These are phyloP conservation scores for Casuarina glauca DNA, from an alignment of 306 rosid genomes.

Conservation along the genomic window DNA sequence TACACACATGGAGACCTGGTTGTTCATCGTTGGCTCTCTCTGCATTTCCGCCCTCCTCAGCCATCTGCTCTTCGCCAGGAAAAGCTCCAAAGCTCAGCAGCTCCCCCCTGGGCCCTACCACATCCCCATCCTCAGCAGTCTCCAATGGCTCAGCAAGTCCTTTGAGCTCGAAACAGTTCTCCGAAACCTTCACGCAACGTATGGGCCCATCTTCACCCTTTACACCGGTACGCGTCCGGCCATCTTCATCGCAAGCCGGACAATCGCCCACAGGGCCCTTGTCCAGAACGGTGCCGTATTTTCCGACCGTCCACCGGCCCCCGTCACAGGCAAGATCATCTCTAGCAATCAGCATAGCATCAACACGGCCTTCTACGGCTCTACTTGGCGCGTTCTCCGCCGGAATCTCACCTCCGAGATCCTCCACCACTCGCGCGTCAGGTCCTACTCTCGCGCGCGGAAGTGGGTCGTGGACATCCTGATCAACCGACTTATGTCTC, in stretches of 20 bases:
- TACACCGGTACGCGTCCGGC: conserved; percentile 12
- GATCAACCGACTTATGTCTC: not conserved
- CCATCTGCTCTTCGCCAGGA: conserved; percentile 6
- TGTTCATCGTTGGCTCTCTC: conserved; percentile 12
- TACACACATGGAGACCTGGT: conserved; percentile 34
- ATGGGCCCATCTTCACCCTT: conserved; percentile 42
- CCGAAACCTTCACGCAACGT: conserved; percentile 21
- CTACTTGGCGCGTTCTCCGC: conserved; percentile 36
- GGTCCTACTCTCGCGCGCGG: conserved; percentile 37
- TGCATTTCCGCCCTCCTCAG: conserved; percentile 7
- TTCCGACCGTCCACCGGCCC: conserved; percentile 33
- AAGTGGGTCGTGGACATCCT: conserved; percentile 32
- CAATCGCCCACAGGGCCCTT: conserved; percentile 40
- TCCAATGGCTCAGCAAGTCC: conserved; percentile 8
- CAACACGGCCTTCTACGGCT: conserved; percentile 36
- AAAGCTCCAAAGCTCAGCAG: not conserved
- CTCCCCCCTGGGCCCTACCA: conserved; percentile 42
- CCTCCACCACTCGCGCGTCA: conserved; percentile 32
- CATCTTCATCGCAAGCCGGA: conserved; percentile 34
- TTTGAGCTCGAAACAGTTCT: conserved; percentile 27
- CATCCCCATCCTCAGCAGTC: conserved; percentile 13
- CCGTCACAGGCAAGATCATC: conserved; percentile 21
- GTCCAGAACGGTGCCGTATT: conserved; percentile 34
- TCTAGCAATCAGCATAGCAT: conserved; percentile 38
- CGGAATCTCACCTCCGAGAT: conserved; percentile 44